Evolutionary conservation across 2,329 filamentous ascomycete species (phyloP).

Genomic region (Curvularia sp.): DNA sequence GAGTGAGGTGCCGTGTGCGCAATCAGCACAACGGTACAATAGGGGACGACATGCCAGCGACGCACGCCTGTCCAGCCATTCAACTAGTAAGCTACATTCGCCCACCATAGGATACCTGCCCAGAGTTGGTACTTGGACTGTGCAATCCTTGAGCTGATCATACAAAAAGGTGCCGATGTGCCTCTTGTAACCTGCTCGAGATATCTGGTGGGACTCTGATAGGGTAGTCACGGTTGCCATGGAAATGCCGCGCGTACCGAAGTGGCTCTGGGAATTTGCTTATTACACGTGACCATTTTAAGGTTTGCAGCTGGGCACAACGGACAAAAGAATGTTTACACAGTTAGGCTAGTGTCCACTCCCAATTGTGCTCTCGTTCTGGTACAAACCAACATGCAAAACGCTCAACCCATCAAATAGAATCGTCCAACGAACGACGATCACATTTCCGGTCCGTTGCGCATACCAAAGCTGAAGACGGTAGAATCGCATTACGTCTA

Average conservation of each 20-base stretch:
- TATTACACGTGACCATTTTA: not conserved
- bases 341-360: not conserved
- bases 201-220: not conserved
- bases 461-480: not conserved
- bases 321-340: not conserved
- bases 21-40: not conserved
- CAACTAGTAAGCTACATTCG: not conserved
- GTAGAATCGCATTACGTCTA: not conserved
- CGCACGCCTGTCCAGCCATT: not conserved
- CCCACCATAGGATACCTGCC: not conserved
- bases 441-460: not conserved
- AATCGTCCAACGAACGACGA: not conserved
- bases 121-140: not conserved
- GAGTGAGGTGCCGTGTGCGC: conserved; percentile 31
- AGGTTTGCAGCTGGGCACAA: not conserved
- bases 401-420: not conserved
- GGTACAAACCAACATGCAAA: not conserved
- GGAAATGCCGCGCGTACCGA: not conserved
- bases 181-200: not conserved
- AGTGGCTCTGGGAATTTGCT: not conserved
- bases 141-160: not conserved
- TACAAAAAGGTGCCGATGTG: not conserved
- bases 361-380: not conserved
- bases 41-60: not conserved
- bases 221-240: not conserved